These are phyloP conservation scores for Termitomyces heimii DNA, from an alignment of 768 basidiomycete genomes.

Conservation along the genomic window DNA sequence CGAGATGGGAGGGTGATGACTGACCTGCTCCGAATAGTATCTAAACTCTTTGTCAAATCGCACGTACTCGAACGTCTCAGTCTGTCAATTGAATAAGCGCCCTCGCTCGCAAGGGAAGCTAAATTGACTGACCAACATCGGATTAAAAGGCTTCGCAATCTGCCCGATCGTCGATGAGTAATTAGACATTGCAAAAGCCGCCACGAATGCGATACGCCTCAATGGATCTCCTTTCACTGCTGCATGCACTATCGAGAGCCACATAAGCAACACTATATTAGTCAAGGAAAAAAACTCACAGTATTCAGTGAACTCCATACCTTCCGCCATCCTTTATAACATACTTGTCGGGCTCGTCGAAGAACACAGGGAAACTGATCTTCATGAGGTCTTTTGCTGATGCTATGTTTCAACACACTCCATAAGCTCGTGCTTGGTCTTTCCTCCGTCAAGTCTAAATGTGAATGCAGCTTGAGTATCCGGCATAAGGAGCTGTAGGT, in stretches of 20 bases:
- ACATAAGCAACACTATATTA: neutral
- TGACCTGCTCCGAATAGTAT: slow-evolving; percentile 95
- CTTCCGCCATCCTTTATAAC: slow-evolving; percentile 96
- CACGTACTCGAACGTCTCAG: slow-evolving; percentile 95
- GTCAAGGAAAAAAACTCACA: slow-evolving; percentile 39
- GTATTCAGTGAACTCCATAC: slow-evolving; percentile 96
- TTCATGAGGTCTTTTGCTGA: slow-evolving; percentile 96
- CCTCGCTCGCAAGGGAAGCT: neutral
- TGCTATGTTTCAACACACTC: slow-evolving; percentile 91
- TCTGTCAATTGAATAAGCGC: slow-evolving; percentile 30
- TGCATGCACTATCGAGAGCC: slow-evolving; percentile 58
- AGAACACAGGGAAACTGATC: slow-evolving; percentile 92
- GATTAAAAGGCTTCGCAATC: slow-evolving; percentile 97
- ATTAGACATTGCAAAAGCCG: slow-evolving; percentile 97
- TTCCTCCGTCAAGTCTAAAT: slow-evolving; percentile 67
- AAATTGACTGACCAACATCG: slow-evolving; percentile 66
- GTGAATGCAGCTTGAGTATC: slow-evolving; percentile 61
- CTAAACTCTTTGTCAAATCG: slow-evolving; percentile 83
- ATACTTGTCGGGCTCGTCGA: slow-evolving; percentile 94
- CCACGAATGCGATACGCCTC: slow-evolving; percentile 84
- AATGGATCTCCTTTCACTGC: slow-evolving; percentile 71
- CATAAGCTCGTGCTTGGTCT: slow-evolving; percentile 88
- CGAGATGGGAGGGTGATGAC: slow-evolving; percentile 94
- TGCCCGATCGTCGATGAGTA: slow-evolving; percentile 95
- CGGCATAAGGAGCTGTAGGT: slow-evolving; percentile 43